A percentile compares a stretch with the other conserved stretches of the same genome.
phyloP scores from a whole-genome alignment of 345 rosid genomes.

The Cardamine chenopodiifolia region DNA sequence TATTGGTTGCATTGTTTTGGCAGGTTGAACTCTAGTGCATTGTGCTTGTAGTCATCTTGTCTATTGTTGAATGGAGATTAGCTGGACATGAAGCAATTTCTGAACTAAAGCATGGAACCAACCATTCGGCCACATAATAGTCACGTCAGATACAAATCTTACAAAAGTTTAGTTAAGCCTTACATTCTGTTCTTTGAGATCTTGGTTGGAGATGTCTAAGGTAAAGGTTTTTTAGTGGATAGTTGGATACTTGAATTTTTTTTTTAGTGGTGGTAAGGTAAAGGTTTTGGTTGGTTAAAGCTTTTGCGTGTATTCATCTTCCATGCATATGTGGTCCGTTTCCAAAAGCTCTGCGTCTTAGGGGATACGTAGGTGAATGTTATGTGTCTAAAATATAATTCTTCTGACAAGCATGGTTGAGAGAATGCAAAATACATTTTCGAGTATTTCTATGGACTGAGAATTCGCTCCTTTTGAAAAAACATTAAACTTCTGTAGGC shows the following conservation, averaged over 20 bases:
- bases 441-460: not conserved
- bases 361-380: not conserved
- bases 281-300: not conserved
- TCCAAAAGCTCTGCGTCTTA: constrained; percentile 4
- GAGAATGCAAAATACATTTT: constrained; percentile 6
- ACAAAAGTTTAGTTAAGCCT: constrained; percentile 11
- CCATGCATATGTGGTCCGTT: not conserved
- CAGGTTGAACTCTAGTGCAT: constrained; percentile 1
- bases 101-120: not conserved
- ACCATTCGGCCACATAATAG: constrained; percentile 5
- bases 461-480: not conserved
- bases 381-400: not conserved
- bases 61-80: constrained; percentile 1
- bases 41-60: constrained; percentile 9
- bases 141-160: not conserved
- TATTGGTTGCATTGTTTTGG: not conserved
- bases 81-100: constrained; percentile 14
- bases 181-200: constrained; percentile 4
- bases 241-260: constrained; percentile 18
- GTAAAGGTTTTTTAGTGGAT: no score
- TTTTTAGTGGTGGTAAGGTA: constrained; percentile 12
- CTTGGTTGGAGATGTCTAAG: not conserved
- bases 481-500: not conserved
- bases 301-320: constrained; percentile 4
- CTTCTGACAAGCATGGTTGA: constrained; percentile 2